phyloP scores from a whole-genome alignment of 768 basidiomycete species.

The Termitomyces sp. region DNA sequence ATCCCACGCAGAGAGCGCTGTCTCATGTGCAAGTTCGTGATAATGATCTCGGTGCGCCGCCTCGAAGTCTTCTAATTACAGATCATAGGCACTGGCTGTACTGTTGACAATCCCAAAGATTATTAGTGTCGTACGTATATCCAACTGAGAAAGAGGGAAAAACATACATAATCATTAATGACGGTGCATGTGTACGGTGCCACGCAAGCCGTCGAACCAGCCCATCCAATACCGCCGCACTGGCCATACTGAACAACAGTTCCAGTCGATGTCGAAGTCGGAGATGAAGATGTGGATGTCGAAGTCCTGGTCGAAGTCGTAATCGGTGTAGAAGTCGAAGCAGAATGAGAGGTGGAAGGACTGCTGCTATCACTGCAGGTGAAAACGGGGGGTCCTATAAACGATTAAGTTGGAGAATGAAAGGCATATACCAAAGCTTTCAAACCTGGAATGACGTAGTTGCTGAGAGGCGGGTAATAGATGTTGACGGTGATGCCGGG shows the following conservation, averaged over 20 bases:
- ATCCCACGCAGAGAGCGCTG: too few relatives aligned
- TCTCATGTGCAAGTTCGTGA: too few relatives aligned
- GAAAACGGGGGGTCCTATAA: constrained; percentile 31
- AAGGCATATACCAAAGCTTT: background rate
- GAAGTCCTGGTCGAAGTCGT: constrained; percentile 7
- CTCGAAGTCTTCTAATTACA: too few relatives aligned
- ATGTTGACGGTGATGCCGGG: constrained; percentile 43
- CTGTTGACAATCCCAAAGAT: constrained; percentile 5
- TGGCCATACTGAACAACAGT: constrained; percentile 37
- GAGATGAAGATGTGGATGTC: constrained; percentile 12
- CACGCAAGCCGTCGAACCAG: constrained; percentile 30
- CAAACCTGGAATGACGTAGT: constrained; percentile 37
- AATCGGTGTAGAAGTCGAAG: background rate
- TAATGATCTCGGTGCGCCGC: too few relatives aligned
- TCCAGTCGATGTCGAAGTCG: constrained; percentile 11
- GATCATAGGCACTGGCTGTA: constrained; percentile 21
- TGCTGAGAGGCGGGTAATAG: constrained; percentile 33
- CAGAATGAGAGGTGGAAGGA: constrained; percentile 5
- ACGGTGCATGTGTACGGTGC: constrained; percentile 27
- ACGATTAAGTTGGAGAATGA: background rate
- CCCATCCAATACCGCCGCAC: constrained; percentile 34
- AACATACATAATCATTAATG: constrained; percentile 27
- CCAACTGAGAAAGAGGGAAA: background rate
- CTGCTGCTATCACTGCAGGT: constrained; percentile 22
- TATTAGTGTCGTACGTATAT: background rate